phyloP scores from a whole-genome alignment of 306 rosid genomes.

The Sicyos baderoa region DNA sequence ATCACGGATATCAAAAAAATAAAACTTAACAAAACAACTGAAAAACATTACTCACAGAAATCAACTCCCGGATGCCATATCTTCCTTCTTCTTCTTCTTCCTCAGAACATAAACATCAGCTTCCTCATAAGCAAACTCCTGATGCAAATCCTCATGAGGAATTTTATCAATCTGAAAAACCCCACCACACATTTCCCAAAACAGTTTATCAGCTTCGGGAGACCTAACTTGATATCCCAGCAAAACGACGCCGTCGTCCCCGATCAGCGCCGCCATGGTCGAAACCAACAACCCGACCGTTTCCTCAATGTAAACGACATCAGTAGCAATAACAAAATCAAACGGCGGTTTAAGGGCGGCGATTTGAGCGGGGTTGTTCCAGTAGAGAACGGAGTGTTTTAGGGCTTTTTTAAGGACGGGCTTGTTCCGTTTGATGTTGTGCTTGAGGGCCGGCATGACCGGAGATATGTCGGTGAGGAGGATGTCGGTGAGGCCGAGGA shows the following conservation, averaged over 20 bases:
- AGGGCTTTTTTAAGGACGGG: conserved; percentile 51
- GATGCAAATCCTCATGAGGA: conserved; percentile 64
- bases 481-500: conserved; percentile 65
- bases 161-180: conserved; percentile 44
- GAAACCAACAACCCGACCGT: conserved; percentile 44
- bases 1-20: neutral
- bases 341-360: conserved; percentile 49
- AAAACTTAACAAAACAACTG: neutral
- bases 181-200: conserved; percentile 52
- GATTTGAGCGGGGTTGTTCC: conserved; percentile 65
- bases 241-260: conserved; percentile 57
- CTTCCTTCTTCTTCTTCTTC: conserved; percentile 58
- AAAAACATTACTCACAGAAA: neutral
- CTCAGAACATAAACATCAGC: conserved; percentile 51
- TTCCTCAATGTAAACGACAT: conserved; percentile 81
- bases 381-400: conserved; percentile 58
- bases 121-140: conserved; percentile 74
- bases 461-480: conserved; percentile 77
- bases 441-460: conserved; percentile 82
- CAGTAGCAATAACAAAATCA: conserved; percentile 58
- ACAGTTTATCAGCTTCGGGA: conserved; percentile 56
- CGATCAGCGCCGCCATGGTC: conserved; percentile 53
- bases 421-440: conserved; percentile 64
- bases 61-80: neutral
- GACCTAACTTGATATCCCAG: conserved; percentile 74